phyloP scores from a whole-genome alignment of 108 stramenopile genomes.

The Fragilariopsis cylindrus region DNA sequence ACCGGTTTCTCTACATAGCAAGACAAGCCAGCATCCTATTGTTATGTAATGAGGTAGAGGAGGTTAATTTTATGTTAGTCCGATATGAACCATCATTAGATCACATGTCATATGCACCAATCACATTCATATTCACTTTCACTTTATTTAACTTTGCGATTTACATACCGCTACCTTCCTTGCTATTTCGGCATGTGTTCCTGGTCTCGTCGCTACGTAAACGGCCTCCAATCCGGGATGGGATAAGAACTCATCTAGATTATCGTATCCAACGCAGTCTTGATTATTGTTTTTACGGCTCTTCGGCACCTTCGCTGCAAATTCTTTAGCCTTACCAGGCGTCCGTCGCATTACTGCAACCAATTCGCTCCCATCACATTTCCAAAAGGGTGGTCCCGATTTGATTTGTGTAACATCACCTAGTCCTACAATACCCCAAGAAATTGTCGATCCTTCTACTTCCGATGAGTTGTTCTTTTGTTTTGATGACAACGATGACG shows the following conservation, averaged over 20 bases:
- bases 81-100: too few relatives aligned
- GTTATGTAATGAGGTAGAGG: too few relatives aligned
- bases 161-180: conserved; percentile 17
- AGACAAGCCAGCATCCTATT: conserved; percentile 32
- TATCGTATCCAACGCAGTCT: conserved; percentile 51
- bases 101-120: too few relatives aligned
- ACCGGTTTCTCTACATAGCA: conserved; percentile 66
- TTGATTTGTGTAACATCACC: conserved; percentile 62
- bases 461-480: neutral
- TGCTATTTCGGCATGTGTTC: conserved; percentile 50
- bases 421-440: conserved; percentile 66
- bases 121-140: too few relatives aligned
- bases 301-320: conserved; percentile 17
- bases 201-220: conserved; percentile 58
- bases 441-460: conserved; percentile 14
- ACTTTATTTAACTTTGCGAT: too few relatives aligned
- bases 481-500: neutral
- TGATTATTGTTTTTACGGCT: neutral
- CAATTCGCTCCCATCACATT: conserved; percentile 42
- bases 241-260: conserved; percentile 45
- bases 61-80: too few relatives aligned
- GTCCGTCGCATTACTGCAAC: conserved; percentile 65
- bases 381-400: conserved; percentile 65
- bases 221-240: conserved; percentile 51
- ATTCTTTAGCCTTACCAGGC: conserved; percentile 48